Evolutionary conservation across 306 rosid genomes (phyloP).

Genomic region (Trifolium pratense): DNA sequence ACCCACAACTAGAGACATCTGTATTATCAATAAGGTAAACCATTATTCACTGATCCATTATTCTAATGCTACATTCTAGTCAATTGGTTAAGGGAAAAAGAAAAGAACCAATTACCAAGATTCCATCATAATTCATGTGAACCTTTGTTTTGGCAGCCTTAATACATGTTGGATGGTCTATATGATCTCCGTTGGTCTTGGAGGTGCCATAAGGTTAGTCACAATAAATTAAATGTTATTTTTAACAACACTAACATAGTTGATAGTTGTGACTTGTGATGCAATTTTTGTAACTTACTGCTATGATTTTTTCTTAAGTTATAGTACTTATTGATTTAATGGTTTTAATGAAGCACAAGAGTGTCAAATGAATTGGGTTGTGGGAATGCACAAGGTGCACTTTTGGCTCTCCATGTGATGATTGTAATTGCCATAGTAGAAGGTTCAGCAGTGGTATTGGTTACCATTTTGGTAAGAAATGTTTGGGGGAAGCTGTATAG

Average conservation of each 20-base stretch:
- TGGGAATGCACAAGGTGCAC: slow-evolving; percentile 55
- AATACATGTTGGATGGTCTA: slow-evolving; percentile 70
- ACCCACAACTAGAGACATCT: slow-evolving; percentile 68
- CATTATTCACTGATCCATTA: not conserved
- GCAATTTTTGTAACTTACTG: not conserved
- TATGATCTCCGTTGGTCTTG: slow-evolving; percentile 68
- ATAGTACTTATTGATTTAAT: not conserved
- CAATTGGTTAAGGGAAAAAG: not conserved
- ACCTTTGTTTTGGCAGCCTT: slow-evolving; percentile 46
- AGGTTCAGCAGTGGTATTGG: slow-evolving; percentile 47
- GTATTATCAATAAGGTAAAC: slow-evolving; percentile 63
- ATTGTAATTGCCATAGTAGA: slow-evolving; percentile 45
- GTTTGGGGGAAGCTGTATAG: slow-evolving; percentile 68
- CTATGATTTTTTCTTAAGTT: not conserved
- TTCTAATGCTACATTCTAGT: not conserved
- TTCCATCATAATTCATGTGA: slow-evolving; percentile 12
- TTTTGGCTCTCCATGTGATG: slow-evolving; percentile 59
- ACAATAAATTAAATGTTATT: not conserved
- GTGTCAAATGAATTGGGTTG: slow-evolving; percentile 70
- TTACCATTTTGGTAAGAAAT: slow-evolving; percentile 51
- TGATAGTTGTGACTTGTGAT: not conserved
- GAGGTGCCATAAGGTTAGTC: slow-evolving; percentile 63
- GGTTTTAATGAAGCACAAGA: slow-evolving; percentile 48
- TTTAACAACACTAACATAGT: not conserved
- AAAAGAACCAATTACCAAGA: slow-evolving; percentile 6